Evolutionary conservation across 78 protist genomes (phyloP), one percentile per base, ranked within the genome.

Genomic region (Dictyostelium purpureum): DNA sequence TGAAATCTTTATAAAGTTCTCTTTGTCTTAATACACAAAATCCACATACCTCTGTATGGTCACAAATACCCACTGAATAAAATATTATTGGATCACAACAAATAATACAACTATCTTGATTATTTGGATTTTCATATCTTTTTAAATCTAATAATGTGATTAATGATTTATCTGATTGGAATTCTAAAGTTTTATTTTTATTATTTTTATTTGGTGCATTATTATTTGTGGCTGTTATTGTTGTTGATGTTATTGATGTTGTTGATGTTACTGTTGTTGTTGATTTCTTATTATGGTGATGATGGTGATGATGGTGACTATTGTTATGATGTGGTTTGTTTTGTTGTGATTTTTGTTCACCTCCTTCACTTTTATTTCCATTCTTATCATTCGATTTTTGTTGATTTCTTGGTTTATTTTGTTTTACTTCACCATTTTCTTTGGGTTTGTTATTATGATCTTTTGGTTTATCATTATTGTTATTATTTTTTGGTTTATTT

Each of bases 11-110:
- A 28, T 80, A 89, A n/a, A 89, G 73, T 79, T 80, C 79, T 78
- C 94, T 61, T 45, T 80, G 85, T 70, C 85, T 70, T 7, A 89
- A 54, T 19, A 80, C 10, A 76, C 94, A 89, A 21, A 89, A n/a
- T 31, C 80, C 35, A 69, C 94, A 89, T 31, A 79, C 88, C 54
- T 89, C 90, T 9, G 33, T 40, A 61, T 89, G 94, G 35, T 89
- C 88, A 63, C 94, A 89, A 45, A 38, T 43, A 51, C 94, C 94
- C 35, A 21, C 45, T 12, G 80, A 37, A 52, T 67, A 89, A 37
- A 83, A 66, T 5, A 83, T 67, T 16, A 83, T 73, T 73, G 91
- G 91, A 19, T 83, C 91, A 73, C 79, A 73, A 71, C 91, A 83
- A 31, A 83, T 49, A 43, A 83, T 83, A 73, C 91, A 83, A n/a